Base-by-base conservation (phyloP, 2,329 filamentous ascomycete genomes). In the Conoideocrella luteorostrata region DNA sequence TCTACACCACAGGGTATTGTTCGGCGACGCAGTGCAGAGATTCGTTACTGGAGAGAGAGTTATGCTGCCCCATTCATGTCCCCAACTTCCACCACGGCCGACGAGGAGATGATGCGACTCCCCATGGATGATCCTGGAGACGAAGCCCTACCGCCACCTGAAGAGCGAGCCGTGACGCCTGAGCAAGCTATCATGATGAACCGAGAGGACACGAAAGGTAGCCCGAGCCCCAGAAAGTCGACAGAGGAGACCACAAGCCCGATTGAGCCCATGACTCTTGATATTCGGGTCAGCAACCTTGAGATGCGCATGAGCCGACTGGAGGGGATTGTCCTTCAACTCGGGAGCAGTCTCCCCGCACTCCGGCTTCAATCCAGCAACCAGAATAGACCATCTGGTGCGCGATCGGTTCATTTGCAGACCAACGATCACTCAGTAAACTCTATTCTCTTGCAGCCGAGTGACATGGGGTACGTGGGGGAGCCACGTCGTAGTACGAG, bases 1-100 rank as follows among this genome's bases (percentile, higher is more conserved):
- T 37, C 35, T 7, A 9, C 32, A 11, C 21, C 38, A 4, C 59
- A 62, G 18, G 52, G 50, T 2, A 60, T 61, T 32, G 46, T 59
- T 4, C 70, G 78, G 34, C 71, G 77, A 28, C 72, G 78, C 23
- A 82, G 77, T 54, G 77, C 80, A 44, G 80, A 84, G 57, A 80
- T 82, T 30, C 72, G 76, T 11, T 79, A 78, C 53, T 82, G 79
- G 78, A 70, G 80, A 47, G 73, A 77, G 53, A 82, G 78, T 48
- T 78, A 79, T 49, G 73, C 72, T 36, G 69, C 68, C 1, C 69
- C 67, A 1, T 64, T 73, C 40, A 56, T 72, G 43, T 79, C 77
- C 6, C 74, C 75, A 0, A 59, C 73, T 24, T 74, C 75, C 4
- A 76, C 75, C 3, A 60, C 64, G 34, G 60, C 59, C 17, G 63